Evolutionary conservation across 1,284 basidiomycete species (phyloP).

Genomic region (Vanrija sp.): DNA sequence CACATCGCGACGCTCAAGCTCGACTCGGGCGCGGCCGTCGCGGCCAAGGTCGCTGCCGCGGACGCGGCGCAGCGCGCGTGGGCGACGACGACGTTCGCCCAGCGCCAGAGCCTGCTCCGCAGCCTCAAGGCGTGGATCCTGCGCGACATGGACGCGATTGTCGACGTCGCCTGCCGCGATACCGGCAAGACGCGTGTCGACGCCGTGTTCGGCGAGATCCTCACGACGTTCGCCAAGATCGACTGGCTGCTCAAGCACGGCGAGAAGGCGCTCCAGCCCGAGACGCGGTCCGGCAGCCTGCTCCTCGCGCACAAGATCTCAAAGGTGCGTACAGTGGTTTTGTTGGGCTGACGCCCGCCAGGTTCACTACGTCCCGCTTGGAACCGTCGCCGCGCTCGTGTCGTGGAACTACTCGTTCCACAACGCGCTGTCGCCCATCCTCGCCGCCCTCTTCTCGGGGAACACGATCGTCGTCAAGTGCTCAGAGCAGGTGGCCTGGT

Average conservation of each 20-base stretch:
- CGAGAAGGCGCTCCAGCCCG: conserved; percentile 66
- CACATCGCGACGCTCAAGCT: conserved; percentile 53
- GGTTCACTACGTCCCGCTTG: conserved; percentile 88
- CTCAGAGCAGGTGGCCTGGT: conserved; percentile 88
- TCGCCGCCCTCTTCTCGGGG: conserved; percentile 83
- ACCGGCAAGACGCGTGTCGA: conserved; percentile 96
- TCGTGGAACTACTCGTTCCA: conserved; percentile 76
- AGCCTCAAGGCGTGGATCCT: conserved; percentile 87
- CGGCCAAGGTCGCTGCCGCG: conserved; percentile 64
- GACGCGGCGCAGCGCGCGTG: conserved; percentile 65
- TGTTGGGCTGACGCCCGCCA: conserved; percentile 48
- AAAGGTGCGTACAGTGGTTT: conserved; percentile 29
- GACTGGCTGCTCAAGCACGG: conserved; percentile 73
- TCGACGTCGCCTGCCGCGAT: conserved; percentile 85
- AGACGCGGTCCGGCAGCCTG: conserved; percentile 66
- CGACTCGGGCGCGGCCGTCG: conserved; percentile 65
- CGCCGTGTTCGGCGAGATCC: conserved; percentile 80
- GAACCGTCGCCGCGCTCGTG: conserved; percentile 85
- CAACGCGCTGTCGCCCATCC: conserved; percentile 87
- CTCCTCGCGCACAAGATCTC: conserved; percentile 77
- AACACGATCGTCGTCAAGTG: conserved; percentile 90
- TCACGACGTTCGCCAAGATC: conserved; percentile 83
- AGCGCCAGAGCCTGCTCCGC: conserved; percentile 73
- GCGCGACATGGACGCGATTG: conserved; percentile 68
- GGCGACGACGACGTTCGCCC: conserved; percentile 66